Evolutionary conservation across 2,329 filamentous ascomycete species (phyloP).

Genomic region (Botrytis elliptica): DNA sequence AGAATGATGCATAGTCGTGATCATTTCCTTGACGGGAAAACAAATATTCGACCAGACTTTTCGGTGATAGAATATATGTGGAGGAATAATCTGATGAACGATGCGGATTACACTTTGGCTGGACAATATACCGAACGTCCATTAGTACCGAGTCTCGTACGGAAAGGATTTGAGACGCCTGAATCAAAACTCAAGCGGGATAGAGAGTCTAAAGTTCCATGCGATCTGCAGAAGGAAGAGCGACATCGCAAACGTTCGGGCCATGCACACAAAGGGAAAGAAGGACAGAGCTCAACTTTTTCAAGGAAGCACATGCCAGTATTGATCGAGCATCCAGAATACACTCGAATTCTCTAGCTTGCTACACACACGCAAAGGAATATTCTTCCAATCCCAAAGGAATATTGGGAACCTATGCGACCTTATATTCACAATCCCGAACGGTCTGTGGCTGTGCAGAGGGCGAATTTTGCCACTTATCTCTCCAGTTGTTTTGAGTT

Average conservation of each 20-base stretch:
- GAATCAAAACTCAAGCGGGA: constrained; percentile 22
- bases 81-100: constrained; percentile 35
- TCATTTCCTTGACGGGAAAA: constrained; percentile 41
- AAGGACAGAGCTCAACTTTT: neutral
- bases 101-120: constrained; percentile 25
- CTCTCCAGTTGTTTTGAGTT: neutral
- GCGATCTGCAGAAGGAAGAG: constrained; percentile 22
- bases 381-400: neutral
- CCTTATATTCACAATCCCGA: neutral
- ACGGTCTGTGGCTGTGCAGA: neutral
- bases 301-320: constrained; percentile 6
- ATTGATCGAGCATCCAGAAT: neutral
- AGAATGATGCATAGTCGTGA: constrained; percentile 52
- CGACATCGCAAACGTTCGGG: constrained; percentile 10
- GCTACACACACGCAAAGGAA: neutral
- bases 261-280: neutral
- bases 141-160: constrained; percentile 21
- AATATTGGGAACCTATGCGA: neutral
- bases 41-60: constrained; percentile 42
- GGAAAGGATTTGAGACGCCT: constrained; percentile 21
- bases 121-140: constrained; percentile 29
- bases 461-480: constrained; percentile 5
- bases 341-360: neutral
- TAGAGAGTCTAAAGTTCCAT: neutral
- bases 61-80: constrained; percentile 44